A percentile compares a stretch with the other conserved stretches of the same genome.
phyloP scores from a whole-genome alignment of 2,329 filamentous ascomycete species.

The Diaporthe destruens region DNA sequence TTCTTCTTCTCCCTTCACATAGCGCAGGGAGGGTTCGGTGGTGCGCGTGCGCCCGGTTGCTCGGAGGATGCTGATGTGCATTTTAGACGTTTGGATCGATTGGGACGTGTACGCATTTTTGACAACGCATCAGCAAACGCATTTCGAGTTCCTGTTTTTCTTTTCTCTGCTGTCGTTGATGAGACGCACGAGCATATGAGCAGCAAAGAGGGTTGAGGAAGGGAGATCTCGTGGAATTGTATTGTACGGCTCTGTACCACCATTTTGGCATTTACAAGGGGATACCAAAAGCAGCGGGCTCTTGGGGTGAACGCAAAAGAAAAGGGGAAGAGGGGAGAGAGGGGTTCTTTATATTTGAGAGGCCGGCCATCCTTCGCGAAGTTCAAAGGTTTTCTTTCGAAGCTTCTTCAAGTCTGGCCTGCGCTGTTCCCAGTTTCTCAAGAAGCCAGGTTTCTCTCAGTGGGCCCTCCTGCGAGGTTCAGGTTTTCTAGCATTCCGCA shows the following conservation, averaged over 20 bases:
- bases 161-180: constrained; percentile 4
- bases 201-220: background rate
- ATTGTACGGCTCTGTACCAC: constrained; percentile 21
- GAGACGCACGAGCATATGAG: constrained; percentile 25
- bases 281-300: constrained; percentile 28
- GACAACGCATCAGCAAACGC: constrained; percentile 12
- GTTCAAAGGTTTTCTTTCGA: background rate
- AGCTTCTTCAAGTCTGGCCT: background rate
- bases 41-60: background rate
- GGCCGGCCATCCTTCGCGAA: background rate
- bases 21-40: background rate
- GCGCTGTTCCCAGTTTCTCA: background rate
- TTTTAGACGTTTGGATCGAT: constrained; percentile 3
- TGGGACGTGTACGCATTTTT: constrained; percentile 6
- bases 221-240: background rate
- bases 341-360: background rate
- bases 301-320: constrained; percentile 27
- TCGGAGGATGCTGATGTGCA: background rate
- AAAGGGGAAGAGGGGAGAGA: too few species aligned
- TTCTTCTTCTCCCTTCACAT: background rate
- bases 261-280: constrained; percentile 27
- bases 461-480: background rate
- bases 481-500: constrained; percentile 6
- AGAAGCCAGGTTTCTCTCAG: background rate
- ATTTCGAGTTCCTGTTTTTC: constrained; percentile 11